Evolutionary conservation across 495 filamentous ascomycete genomes (phyloP).

Genomic region (Venustampulla echinocandica): DNA sequence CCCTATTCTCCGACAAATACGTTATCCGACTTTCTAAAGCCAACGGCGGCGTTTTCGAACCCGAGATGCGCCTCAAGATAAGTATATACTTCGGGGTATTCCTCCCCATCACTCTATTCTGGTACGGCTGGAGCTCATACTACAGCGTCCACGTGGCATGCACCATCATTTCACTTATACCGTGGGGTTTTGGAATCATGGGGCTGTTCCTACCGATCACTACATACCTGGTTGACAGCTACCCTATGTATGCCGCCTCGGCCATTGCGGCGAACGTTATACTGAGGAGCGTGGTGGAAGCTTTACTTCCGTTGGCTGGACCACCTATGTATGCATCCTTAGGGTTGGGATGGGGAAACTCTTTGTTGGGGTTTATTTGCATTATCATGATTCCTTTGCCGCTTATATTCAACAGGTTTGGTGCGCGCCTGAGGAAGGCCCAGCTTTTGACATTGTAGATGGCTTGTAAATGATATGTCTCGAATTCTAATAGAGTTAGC

Average conservation of each 20-base stretch:
- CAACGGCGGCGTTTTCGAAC: constrained; percentile 45
- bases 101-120: constrained; percentile 54
- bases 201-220: constrained; percentile 45
- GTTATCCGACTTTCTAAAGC: constrained; percentile 52
- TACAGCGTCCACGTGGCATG: constrained; percentile 57
- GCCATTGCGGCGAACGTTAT: constrained; percentile 29
- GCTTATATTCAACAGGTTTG: constrained; percentile 6
- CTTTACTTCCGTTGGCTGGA: constrained; percentile 25
- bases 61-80: constrained; percentile 64
- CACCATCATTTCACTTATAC: constrained; percentile 56
- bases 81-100: constrained; percentile 48
- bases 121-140: constrained; percentile 66
- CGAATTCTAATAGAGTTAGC: too few relatives aligned
- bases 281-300: constrained; percentile 23
- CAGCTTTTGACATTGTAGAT: too few relatives aligned
- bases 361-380: constrained; percentile 6
- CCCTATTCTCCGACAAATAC: constrained; percentile 11
- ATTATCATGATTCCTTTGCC: constrained; percentile 6
- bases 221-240: constrained; percentile 51
- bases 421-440: neutral
- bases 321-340: constrained; percentile 25
- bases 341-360: constrained; percentile 15
- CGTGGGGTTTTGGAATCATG: constrained; percentile 53
- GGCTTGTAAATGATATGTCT: too few relatives aligned
- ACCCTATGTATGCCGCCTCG: constrained; percentile 16